Evolutionary conservation across 164 flowering plant species (phyloP).

Genomic region (Kingdonia uniflora): DNA sequence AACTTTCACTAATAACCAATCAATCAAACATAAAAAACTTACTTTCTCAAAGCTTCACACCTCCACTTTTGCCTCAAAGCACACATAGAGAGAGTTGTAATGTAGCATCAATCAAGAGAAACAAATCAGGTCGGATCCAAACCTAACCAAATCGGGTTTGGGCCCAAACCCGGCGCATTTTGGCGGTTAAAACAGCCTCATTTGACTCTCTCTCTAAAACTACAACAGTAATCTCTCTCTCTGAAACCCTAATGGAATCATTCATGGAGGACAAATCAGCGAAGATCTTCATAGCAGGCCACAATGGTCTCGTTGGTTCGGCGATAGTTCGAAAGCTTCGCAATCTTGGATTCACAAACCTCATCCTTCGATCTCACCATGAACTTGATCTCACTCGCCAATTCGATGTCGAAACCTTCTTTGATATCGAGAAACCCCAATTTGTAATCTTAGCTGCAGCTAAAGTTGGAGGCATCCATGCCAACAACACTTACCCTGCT

Average conservation of each 20-base stretch:
- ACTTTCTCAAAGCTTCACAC: too few species aligned
- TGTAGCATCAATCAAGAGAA: too few species aligned
- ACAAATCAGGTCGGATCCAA: too few species aligned
- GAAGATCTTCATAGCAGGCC: slow-evolving; percentile 83
- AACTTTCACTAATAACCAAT: too few species aligned
- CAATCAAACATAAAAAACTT: too few species aligned
- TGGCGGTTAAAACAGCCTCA: too few species aligned
- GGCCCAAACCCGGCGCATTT: too few species aligned
- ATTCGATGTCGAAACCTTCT: slow-evolving; percentile 70
- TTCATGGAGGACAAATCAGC: slow-evolving; percentile 47
- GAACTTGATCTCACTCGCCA: slow-evolving; percentile 84
- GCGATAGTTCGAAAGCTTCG: slow-evolving; percentile 68
- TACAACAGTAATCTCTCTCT: neutral
- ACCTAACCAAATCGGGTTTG: too few species aligned
- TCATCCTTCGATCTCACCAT: slow-evolving; percentile 56
- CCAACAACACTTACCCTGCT: slow-evolving; percentile 87
- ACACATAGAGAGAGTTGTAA: too few species aligned
- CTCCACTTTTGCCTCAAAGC: too few species aligned
- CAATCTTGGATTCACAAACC: slow-evolving; percentile 47
- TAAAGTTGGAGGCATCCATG: slow-evolving; percentile 95
- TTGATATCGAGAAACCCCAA: slow-evolving; percentile 49
- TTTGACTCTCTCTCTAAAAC: neutral
- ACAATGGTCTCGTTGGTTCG: slow-evolving; percentile 82
- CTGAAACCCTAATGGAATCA: slow-evolving; percentile 3
- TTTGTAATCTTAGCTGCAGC: slow-evolving; percentile 86